A percentile compares a stretch with the other conserved stretches of the same genome.
These are phyloP conservation scores for Ganoderma multipileum DNA, from an alignment of 1,284 basidiomycete species.

Conservation along the genomic window DNA sequence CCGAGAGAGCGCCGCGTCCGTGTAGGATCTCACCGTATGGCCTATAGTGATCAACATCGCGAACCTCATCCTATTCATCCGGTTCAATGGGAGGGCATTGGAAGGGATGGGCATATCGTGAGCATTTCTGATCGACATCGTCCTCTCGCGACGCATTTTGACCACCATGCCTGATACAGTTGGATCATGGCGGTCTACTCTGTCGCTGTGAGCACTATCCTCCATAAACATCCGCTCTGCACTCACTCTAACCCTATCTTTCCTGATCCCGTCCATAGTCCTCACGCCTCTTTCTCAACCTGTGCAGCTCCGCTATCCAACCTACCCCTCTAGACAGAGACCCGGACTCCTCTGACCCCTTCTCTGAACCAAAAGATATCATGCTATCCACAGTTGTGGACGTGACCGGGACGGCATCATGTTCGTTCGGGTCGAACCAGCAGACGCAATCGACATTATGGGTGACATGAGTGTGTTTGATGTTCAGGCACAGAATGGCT, in stretches of 20 bases:
- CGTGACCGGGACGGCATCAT: neutral
- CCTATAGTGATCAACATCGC: neutral
- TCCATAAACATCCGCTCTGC: neutral
- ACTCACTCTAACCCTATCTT: neutral
- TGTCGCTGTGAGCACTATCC: neutral
- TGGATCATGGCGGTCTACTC: neutral
- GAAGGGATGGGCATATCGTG: neutral
- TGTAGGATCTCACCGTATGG: neutral
- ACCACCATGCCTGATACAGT: neutral
- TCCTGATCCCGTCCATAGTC: neutral
- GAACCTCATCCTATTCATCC: neutral
- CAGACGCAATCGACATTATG: neutral
- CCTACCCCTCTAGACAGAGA: neutral
- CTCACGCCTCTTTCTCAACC: neutral
- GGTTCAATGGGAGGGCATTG: neutral
- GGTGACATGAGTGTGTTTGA: neutral
- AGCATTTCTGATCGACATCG: neutral
- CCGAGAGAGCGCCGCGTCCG: neutral
- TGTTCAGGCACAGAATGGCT: neutral
- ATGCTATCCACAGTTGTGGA: neutral
- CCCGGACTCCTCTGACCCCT: neutral
- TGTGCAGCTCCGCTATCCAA: neutral
- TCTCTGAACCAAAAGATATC: neutral
- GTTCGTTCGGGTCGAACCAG: neutral
- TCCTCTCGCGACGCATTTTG: neutral